Evolutionary conservation across 2,329 filamentous ascomycete genomes (phyloP).

Genomic region (Penicillium sp.): DNA sequence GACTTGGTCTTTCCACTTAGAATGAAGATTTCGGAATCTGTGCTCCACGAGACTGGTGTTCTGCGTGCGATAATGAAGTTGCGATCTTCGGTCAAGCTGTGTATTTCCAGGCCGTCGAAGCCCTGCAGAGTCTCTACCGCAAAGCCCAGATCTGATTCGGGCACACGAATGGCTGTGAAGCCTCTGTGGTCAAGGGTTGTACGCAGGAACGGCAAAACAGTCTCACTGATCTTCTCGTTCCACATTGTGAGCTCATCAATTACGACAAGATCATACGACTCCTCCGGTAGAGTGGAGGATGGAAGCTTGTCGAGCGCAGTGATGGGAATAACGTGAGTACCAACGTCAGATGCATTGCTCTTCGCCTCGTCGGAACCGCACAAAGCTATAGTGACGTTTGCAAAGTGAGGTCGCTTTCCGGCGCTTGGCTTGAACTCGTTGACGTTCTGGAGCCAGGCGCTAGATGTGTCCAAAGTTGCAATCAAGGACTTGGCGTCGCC

Average conservation of each 20-base stretch:
- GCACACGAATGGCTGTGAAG: slow-evolving; percentile 9
- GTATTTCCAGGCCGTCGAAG: slow-evolving; percentile 7
- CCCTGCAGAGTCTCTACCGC: slow-evolving; percentile 4
- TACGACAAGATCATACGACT: slow-evolving; percentile 11
- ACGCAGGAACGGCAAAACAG: slow-evolving; percentile 3
- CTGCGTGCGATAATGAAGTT: slow-evolving; percentile 11
- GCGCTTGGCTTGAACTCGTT: background rate
- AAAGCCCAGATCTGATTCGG: slow-evolving; percentile 1
- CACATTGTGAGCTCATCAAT: slow-evolving; percentile 12
- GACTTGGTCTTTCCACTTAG: slow-evolving; percentile 3
- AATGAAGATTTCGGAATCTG: slow-evolving; percentile 14
- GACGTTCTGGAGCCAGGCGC: slow-evolving; percentile 5
- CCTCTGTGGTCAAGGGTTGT: slow-evolving; percentile 9
- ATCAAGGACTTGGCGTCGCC: slow-evolving; percentile 11
- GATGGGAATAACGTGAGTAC: slow-evolving; percentile 3
- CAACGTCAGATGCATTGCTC: background rate
- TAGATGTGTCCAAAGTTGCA: slow-evolving; percentile 1
- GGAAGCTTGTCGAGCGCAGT: slow-evolving; percentile 3
- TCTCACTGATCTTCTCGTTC: slow-evolving; percentile 1
- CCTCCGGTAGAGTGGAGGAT: slow-evolving; percentile 5
- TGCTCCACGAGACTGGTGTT: slow-evolving; percentile 10
- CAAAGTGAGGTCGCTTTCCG: slow-evolving; percentile 11
- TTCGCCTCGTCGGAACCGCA: background rate
- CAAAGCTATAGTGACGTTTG: slow-evolving; percentile 9
- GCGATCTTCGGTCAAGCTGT: slow-evolving; percentile 10